Evolutionary conservation across 2,329 filamentous ascomycete genomes (phyloP), one percentile per base, ranked within the genome.

Genomic region (Aspergillus intermedius): DNA sequence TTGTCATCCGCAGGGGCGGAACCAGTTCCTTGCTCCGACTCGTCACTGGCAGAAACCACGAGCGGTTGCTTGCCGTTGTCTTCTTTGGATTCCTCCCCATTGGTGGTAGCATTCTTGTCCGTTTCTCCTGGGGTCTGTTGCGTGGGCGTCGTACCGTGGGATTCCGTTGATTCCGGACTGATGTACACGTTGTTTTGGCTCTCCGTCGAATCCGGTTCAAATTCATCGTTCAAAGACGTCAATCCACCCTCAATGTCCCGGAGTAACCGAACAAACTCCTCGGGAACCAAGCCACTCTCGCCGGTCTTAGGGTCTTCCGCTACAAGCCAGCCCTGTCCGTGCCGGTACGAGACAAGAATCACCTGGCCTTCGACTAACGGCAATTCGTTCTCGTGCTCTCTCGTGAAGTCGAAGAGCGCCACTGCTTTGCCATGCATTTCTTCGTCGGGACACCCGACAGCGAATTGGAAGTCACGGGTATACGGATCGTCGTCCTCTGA

Each of bases 341-440:
- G 91, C 40, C 93, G 81, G 68, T 97, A 98, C 13, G 89, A 95
- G 21, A 98, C 91, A 76, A 93, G 87, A 49, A 98, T 95, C 49
- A 96, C 88, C 64, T 98, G 93, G 5, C 93, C 93, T 70, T 98
- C 93, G 0, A 88, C 84, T 42, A 98, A 74, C 3, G 90, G 89
- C 49, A 98, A 74, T 69, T 98, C 93, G 64, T 97, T 98, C 66
- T 96, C 90, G 66, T 97, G 96, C 69, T 97, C 91, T 28, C 91
- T 82, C 59, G 84, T 84, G 70, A 98, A 98, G 65, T 96, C 91
- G 65, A 95, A 98, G 19, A 98, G 76, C 5, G 93, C 93, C 23
- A 98, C 88, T 9, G 90, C 91, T 66, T 95, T 95, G 44, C 93
- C 93, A 63, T 96, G 91, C 81, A 96, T 96, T 68, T 97, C 90